Evolutionary conservation across 2,329 filamentous ascomycete genomes (phyloP).

Genomic region (Talaromyces sp.): DNA sequence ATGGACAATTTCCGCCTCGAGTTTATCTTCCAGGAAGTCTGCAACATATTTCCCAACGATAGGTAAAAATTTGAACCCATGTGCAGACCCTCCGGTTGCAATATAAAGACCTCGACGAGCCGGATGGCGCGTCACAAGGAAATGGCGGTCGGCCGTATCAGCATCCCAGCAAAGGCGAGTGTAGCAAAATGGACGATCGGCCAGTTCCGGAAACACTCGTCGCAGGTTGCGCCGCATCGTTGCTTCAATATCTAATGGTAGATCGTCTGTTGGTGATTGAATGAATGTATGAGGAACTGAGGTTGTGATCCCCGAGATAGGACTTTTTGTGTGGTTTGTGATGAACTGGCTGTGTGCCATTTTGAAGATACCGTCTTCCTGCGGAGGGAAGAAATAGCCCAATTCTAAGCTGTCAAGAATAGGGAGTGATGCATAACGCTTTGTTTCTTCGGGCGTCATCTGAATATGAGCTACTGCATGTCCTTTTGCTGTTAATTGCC

Average conservation of each 20-base stretch:
- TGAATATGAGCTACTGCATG: conserved; percentile 54
- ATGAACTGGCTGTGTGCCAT: conserved; percentile 58
- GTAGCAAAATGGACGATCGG: conserved; percentile 16
- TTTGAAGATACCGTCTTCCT: conserved; percentile 48
- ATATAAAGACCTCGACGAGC: conserved; percentile 52
- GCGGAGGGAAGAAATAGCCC: conserved; percentile 8
- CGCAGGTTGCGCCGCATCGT: conserved; percentile 6
- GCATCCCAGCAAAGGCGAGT: conserved; percentile 55
- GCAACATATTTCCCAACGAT: conserved; percentile 54
- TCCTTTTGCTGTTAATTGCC: conserved; percentile 53
- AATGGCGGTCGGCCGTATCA: conserved; percentile 57
- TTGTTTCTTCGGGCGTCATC: conserved; percentile 45
- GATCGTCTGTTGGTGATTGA: conserved; percentile 3
- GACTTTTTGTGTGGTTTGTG: conserved; percentile 40
- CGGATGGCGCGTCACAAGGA: conserved; percentile 51
- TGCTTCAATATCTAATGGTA: conserved; percentile 7
- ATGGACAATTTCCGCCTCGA: conserved; percentile 15
- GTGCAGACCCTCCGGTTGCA: conserved; percentile 58
- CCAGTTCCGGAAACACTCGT: conserved; percentile 6
- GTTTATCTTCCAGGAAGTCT: conserved; percentile 21
- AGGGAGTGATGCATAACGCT: conserved; percentile 46
- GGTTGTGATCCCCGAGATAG: conserved; percentile 1
- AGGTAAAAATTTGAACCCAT: conserved; percentile 61
- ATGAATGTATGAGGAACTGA: conserved; percentile 4
- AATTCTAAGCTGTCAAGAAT: conserved; percentile 37